Conservation (phyloP, 169 alveolate species). For the Cryptosporidium meleagridis region DNA sequence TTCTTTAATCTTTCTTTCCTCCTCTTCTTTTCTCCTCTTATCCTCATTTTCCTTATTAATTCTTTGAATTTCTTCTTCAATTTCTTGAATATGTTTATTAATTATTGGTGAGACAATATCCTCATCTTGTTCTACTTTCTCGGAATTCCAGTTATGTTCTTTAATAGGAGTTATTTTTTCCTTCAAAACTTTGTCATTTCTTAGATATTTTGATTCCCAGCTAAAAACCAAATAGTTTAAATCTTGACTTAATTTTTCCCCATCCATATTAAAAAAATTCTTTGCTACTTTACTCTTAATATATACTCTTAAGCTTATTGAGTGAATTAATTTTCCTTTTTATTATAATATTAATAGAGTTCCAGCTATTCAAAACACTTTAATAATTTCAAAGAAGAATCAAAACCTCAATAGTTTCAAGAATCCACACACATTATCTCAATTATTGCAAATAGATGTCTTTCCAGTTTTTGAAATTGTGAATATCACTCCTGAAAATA, state of each 20-base stretch:
- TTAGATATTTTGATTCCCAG: conserved; percentile 38
- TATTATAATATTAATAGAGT: background rate
- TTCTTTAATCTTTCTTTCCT: conserved; percentile 10
- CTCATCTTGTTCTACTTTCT: conserved; percentile 8
- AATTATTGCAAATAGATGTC: background rate
- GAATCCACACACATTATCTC: background rate
- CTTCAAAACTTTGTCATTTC: background rate
- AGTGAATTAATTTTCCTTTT: background rate
- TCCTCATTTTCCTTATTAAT: conserved; percentile 1
- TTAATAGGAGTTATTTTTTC: background rate
- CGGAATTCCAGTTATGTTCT: background rate
- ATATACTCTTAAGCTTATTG: background rate
- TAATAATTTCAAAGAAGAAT: background rate
- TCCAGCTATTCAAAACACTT: background rate
- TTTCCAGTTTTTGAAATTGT: background rate
- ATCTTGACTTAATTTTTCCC: conserved; percentile 47
- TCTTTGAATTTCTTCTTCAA: conserved; percentile 35
- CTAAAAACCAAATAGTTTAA: conserved; percentile 11
- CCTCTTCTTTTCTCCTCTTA: conserved; percentile 12
- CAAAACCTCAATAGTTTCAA: background rate
- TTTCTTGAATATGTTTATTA: conserved; percentile 13
- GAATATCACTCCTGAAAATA: background rate
- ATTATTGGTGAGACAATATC: conserved; percentile 48
- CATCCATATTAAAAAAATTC: conserved; percentile 31
- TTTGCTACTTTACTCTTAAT: background rate